Conservation (phyloP, 2,329 filamentous ascomycete genomes). For the Microcera coccophila region DNA sequence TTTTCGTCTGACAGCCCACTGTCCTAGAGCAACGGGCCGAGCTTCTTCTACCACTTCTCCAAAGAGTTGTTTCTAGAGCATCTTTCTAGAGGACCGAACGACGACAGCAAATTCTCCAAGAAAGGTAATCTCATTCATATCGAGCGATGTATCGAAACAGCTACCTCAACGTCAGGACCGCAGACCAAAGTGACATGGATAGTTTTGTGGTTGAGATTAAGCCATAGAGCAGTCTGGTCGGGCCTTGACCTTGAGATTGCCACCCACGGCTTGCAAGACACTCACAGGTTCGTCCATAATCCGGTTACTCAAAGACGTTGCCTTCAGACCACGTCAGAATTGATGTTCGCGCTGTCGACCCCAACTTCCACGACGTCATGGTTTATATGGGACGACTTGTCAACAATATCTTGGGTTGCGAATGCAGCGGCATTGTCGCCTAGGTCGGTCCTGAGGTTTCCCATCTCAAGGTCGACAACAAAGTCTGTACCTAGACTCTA, state of each 20-base stretch:
- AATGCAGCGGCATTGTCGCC: constrained; percentile 4
- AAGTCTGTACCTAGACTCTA: too few species aligned
- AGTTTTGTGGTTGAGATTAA: too few species aligned
- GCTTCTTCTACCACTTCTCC: too few species aligned
- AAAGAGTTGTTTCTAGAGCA: too few species aligned
- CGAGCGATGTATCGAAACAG: too few species aligned
- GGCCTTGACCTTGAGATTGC: constrained; percentile 2
- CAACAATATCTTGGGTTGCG: constrained; percentile 3
- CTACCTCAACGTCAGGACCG: too few species aligned
- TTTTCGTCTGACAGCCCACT: too few species aligned
- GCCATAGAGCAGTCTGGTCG: constrained; percentile 5
- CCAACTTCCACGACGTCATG: constrained; percentile 12
- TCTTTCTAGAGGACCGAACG: too few species aligned
- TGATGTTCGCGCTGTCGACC: constrained; percentile 4
- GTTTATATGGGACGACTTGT: constrained; percentile 3
- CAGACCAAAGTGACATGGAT: too few species aligned
- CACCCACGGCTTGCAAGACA: constrained; percentile 3
- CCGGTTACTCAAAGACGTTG: background rate
- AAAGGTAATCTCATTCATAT: too few species aligned
- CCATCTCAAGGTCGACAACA: constrained; percentile 5
- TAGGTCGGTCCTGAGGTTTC: constrained; percentile 5
- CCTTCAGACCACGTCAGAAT: constrained; percentile 4
- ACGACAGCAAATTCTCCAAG: too few species aligned
- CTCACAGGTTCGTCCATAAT: constrained; percentile 4
- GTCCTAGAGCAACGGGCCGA: too few species aligned